phyloP scores from a whole-genome alignment of 2,329 filamentous ascomycete species.

The Hypoxylon sp. region DNA sequence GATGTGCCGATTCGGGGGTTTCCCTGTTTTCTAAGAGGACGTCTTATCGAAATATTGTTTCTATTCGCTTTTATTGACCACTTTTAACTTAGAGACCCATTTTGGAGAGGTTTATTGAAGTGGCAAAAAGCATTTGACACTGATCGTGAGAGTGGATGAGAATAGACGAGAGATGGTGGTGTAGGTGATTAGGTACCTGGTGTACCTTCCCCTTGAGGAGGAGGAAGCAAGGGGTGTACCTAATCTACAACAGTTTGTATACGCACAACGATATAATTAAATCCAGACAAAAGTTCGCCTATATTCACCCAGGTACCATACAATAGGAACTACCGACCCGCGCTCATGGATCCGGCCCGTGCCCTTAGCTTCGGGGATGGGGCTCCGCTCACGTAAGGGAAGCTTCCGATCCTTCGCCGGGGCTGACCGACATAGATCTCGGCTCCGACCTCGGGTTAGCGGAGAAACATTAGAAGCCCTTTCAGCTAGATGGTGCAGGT shows the following conservation, averaged over 20 bases:
- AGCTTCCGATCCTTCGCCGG: constrained; percentile 7
- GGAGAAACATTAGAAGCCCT: not conserved
- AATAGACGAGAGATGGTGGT: constrained; percentile 10
- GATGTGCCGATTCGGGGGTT: constrained; percentile 21
- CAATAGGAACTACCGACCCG: constrained; percentile 6
- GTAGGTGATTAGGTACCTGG: not conserved
- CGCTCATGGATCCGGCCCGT: constrained; percentile 17
- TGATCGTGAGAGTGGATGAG: not conserved
- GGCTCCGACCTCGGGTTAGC: constrained; percentile 9
- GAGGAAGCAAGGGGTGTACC: not conserved
- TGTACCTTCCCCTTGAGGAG: constrained; percentile 1
- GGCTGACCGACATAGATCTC: constrained; percentile 2
- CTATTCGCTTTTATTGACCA: constrained; percentile 14
- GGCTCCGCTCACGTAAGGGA: constrained; percentile 10
- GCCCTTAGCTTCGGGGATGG: not conserved
- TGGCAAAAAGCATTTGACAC: not conserved
- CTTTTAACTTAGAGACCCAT: constrained; percentile 1
- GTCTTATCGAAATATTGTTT: not conserved
- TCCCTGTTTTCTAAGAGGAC: constrained; percentile 29
- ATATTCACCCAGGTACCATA: constrained; percentile 1
- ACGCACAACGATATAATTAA: not conserved
- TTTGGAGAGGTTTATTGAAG: not conserved
- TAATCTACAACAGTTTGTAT: not conserved
- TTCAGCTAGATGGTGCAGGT: not conserved
- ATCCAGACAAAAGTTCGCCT: not conserved